Evolutionary conservation across 345 rosid genomes (phyloP).

Genomic region (Eutrema heterophyllum): DNA sequence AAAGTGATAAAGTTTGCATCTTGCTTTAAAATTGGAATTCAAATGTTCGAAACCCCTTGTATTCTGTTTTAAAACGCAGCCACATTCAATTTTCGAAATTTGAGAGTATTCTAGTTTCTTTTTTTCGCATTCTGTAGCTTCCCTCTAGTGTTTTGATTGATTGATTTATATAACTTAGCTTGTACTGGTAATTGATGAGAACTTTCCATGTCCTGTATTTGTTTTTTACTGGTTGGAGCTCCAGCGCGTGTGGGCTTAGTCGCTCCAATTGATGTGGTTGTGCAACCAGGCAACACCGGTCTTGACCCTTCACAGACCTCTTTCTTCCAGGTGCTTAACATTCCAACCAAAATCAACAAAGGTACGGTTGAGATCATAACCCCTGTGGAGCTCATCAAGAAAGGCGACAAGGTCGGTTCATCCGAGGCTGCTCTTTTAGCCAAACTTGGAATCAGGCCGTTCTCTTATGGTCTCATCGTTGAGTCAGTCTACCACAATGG

Average conservation of each 20-base stretch:
- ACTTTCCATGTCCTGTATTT: not conserved
- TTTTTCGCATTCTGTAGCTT: not conserved
- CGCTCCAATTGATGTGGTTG: constrained; percentile 91
- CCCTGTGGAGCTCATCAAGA: constrained; percentile 88
- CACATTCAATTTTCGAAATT: not conserved
- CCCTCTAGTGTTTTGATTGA: not conserved
- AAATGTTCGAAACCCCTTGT: not conserved
- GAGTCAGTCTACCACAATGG: constrained; percentile 75
- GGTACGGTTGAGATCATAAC: constrained; percentile 96
- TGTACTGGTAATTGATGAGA: not conserved
- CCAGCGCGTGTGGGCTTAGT: constrained; percentile 98
- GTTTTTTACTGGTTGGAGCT: constrained; percentile 71
- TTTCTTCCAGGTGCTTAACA: constrained; percentile 95
- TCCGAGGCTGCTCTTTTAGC: constrained; percentile 92
- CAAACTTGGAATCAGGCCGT: constrained; percentile 89
- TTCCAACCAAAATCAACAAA: constrained; percentile 98
- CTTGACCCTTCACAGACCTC: constrained; percentile 97
- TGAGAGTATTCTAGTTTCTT: not conserved
- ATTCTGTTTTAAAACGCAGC: not conserved
- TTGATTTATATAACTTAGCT: not conserved
- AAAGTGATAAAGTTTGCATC: not conserved
- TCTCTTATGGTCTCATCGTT: constrained; percentile 85
- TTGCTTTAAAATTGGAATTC: not conserved
- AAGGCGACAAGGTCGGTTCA: constrained; percentile 96
- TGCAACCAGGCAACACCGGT: constrained; percentile 95